Conservation (phyloP, 2,329 filamentous ascomycete species). For the Ascocoryne sarcoides region DNA sequence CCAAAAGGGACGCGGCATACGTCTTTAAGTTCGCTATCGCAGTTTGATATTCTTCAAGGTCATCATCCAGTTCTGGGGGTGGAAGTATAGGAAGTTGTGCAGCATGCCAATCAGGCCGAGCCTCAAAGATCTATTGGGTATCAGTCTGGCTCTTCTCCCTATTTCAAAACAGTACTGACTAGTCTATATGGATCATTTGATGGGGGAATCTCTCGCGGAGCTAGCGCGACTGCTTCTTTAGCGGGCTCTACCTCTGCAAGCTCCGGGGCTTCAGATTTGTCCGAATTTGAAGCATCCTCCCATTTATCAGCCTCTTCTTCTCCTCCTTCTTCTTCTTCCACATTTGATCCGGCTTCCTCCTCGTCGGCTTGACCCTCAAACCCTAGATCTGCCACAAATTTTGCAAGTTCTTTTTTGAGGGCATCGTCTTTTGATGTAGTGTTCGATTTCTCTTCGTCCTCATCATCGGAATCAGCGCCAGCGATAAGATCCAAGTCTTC, state of each 20-base stretch:
- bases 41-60: conserved; percentile 37
- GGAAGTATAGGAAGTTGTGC: conserved; percentile 46
- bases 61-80: conserved; percentile 35
- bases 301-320: conserved; percentile 25
- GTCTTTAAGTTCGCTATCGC: conserved; percentile 52
- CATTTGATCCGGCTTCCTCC: conserved; percentile 27
- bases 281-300: conserved; percentile 28
- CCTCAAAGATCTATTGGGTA: conserved; percentile 42
- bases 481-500: conserved; percentile 54
- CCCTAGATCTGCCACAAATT: conserved; percentile 42
- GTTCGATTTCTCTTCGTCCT: conserved; percentile 21
- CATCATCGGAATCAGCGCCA: conserved; percentile 44
- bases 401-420: conserved; percentile 42
- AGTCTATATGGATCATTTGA: conserved; percentile 26
- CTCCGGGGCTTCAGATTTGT: conserved; percentile 9
- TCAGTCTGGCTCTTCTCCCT: conserved; percentile 22
- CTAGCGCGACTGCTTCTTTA: conserved; percentile 2
- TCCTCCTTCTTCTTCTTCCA: conserved; percentile 30
- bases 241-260: conserved; percentile 3
- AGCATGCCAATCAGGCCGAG: conserved; percentile 61
- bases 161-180: conserved; percentile 19
- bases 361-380: conserved; percentile 35
- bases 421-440: conserved; percentile 33
- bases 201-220: not conserved
- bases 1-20: conserved; percentile 66